phyloP scores from a whole-genome alignment of 1,284 basidiomycete species.

The Cryptococcus sp. region DNA sequence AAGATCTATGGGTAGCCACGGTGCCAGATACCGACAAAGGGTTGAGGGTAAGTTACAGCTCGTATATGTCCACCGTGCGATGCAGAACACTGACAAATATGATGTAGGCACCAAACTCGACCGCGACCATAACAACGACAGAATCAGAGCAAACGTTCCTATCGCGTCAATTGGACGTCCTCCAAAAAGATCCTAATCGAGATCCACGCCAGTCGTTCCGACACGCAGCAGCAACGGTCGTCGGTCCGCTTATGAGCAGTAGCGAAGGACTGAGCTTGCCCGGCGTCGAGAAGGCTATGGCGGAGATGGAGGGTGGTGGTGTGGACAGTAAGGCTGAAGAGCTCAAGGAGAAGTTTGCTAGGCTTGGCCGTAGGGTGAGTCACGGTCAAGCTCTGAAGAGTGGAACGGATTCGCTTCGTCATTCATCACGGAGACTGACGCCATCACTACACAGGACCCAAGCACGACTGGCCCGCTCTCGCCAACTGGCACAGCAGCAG shows the following conservation, averaged over 20 bases:
- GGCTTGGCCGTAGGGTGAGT: constrained; percentile 40
- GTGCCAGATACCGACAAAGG: constrained; percentile 48
- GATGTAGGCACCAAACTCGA: too few species aligned
- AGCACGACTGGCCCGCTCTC: constrained; percentile 27
- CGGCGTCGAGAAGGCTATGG: constrained; percentile 78
- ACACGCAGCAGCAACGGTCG: constrained; percentile 70
- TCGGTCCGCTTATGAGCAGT: constrained; percentile 77
- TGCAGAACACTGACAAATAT: neutral
- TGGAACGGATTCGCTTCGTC: neutral
- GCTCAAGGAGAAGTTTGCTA: constrained; percentile 45
- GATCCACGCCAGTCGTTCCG: constrained; percentile 86
- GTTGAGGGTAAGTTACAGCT: constrained; percentile 31
- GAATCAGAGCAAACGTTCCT: constrained; percentile 83
- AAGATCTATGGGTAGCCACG: constrained; percentile 50
- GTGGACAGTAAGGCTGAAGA: constrained; percentile 30
- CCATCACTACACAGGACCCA: constrained; percentile 26
- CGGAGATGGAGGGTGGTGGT: constrained; percentile 73
- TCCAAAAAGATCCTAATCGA: constrained; percentile 80
- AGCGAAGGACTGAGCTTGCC: constrained; percentile 76
- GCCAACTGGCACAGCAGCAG: constrained; percentile 19
- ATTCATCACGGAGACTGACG: too few species aligned
- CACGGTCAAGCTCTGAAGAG: neutral
- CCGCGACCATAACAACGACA: constrained; percentile 23
- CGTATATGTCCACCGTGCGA: neutral
- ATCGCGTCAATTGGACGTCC: constrained; percentile 81